Conservation (phyloP, 257 asterid species). For the Verbena officinalis region DNA sequence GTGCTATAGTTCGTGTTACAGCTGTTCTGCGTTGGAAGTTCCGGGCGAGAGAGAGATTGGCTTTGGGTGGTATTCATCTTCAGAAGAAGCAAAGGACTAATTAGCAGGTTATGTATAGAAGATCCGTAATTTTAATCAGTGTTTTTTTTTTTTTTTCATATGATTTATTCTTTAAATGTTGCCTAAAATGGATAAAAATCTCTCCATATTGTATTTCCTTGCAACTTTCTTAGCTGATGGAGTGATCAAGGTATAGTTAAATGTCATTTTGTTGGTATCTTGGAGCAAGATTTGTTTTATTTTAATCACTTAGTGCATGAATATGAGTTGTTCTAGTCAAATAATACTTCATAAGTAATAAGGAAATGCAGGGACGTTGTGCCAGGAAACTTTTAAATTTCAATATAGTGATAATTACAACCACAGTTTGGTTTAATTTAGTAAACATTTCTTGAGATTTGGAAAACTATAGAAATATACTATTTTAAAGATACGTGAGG, state of each 20-base stretch:
- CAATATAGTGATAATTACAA: no score
- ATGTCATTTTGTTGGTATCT: no score
- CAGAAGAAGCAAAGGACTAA: conserved; percentile 34
- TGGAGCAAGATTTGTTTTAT: no score
- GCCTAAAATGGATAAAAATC: not conserved
- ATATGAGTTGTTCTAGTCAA: no score
- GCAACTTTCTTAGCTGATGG: not conserved
- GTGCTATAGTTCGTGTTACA: not conserved
- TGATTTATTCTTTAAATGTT: not conserved
- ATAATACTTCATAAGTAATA: no score
- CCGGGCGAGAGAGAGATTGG: conserved; percentile 34
- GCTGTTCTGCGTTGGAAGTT: conserved; percentile 18
- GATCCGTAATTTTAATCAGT: not conserved
- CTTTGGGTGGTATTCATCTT: conserved; percentile 14
- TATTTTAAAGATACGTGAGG: no score
- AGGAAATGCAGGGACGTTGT: no score
- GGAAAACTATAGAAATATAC: not conserved
- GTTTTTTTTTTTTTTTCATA: not conserved
- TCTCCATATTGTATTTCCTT: no score
- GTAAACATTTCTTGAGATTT: no score
- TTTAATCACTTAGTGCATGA: not conserved
- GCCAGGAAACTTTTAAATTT: no score
- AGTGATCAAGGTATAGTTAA: not conserved
- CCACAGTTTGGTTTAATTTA: no score
- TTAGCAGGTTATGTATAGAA: not conserved